A percentile compares a stretch with the other conserved stretches of the same genome.
phyloP scores from a whole-genome alignment of 2,329 filamentous ascomycete species.

The Fusarium armeniacum region DNA sequence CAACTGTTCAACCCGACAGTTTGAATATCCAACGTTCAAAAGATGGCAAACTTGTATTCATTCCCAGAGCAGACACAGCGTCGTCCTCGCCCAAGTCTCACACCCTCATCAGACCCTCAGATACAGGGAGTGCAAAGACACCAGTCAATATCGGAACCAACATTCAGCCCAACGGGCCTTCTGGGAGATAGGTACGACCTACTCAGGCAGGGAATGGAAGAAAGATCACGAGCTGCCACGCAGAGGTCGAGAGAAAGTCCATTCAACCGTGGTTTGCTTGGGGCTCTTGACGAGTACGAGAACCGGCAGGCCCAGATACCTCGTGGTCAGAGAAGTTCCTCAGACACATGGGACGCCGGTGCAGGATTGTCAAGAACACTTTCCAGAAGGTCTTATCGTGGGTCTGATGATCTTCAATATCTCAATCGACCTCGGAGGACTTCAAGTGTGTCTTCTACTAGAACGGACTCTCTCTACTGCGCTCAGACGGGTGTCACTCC shows the following conservation, averaged over 20 bases:
- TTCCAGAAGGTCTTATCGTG: not conserved
- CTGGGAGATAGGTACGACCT: conserved; percentile 16
- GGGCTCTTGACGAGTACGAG: not conserved
- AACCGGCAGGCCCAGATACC: not conserved
- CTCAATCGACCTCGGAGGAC: not conserved
- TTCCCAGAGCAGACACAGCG: fast-evolving
- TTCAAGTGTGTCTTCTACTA: not conserved
- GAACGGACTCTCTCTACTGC: conserved; percentile 18
- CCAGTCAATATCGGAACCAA: not conserved
- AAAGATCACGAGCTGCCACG: not conserved
- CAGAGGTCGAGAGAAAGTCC: not conserved
- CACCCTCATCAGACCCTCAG: not conserved
- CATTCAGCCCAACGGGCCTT: not conserved
- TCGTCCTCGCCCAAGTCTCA: not conserved
- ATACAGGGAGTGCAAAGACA: fast-evolving
- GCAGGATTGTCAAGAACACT: not conserved
- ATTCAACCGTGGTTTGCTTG: not conserved
- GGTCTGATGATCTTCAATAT: not conserved
- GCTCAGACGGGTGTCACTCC: not conserved
- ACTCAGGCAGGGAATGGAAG: not conserved
- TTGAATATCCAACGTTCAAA: not conserved
- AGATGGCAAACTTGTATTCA: not conserved
- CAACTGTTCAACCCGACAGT: not conserved
- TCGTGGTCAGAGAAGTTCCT: not conserved
- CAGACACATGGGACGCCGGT: fast-evolving